Evolutionary conservation across 345 rosid species (phyloP).

Genomic region (Draba incana): DNA sequence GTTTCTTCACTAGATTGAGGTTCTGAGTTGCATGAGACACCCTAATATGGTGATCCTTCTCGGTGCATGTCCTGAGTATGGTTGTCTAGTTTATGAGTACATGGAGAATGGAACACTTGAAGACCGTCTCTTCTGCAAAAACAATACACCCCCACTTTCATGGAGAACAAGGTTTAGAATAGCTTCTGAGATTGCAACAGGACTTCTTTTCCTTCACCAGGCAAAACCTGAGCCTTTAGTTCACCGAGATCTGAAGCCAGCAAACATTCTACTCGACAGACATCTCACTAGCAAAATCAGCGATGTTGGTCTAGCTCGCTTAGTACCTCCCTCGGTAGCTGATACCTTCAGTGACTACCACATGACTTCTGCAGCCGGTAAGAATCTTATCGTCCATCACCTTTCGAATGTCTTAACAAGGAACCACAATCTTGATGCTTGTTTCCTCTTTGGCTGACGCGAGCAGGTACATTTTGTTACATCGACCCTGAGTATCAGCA

Average conservation of each 20-base stretch:
- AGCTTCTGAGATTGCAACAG: conserved; percentile 71
- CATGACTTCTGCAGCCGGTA: conserved; percentile 79
- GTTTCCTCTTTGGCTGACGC: conserved; percentile 24
- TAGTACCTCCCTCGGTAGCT: conserved; percentile 57
- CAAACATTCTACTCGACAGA: conserved; percentile 69
- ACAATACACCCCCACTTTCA: conserved; percentile 59
- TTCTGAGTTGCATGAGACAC: conserved; percentile 77
- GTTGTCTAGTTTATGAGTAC: conserved; percentile 81
- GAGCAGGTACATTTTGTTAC: conserved; percentile 66
- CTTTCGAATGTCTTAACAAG: background rate
- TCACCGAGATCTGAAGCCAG: conserved; percentile 90
- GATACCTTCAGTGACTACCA: conserved; percentile 51
- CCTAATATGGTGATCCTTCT: conserved; percentile 82
- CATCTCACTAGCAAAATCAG: conserved; percentile 63
- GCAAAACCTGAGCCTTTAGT: conserved; percentile 81
- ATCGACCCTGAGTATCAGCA: conserved; percentile 93
- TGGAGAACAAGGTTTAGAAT: conserved; percentile 73
- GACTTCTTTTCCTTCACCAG: conserved; percentile 80
- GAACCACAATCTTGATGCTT: conserved; percentile 35
- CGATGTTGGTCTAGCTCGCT: conserved; percentile 76
- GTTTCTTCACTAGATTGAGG: conserved; percentile 57
- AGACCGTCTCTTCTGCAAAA: conserved; percentile 71
- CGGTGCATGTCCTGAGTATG: conserved; percentile 85
- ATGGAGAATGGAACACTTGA: conserved; percentile 90
- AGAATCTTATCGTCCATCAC: conserved; percentile 19